Evolutionary conservation across 768 basidiomycete genomes (phyloP).

Genomic region (Mycena polygramma): DNA sequence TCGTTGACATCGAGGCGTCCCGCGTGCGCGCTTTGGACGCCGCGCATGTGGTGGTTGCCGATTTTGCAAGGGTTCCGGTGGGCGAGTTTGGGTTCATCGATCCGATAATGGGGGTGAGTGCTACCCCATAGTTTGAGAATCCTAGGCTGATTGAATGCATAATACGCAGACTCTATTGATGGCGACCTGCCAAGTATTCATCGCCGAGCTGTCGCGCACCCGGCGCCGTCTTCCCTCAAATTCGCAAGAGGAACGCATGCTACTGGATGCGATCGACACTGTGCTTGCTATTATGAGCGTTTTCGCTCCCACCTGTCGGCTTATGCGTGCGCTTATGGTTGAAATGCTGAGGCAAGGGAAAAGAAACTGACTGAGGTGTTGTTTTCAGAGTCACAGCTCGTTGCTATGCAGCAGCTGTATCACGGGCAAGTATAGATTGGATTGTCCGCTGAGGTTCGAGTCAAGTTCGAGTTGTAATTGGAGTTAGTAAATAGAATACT

Average conservation of each 20-base stretch:
- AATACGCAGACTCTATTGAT: constrained; percentile 26
- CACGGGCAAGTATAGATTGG: background rate
- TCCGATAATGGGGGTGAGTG: constrained; percentile 35
- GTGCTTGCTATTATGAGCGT: constrained; percentile 36
- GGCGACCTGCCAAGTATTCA: constrained; percentile 39
- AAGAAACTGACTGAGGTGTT: too few species aligned
- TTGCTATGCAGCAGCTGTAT: constrained; percentile 27
- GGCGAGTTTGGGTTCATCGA: constrained; percentile 26
- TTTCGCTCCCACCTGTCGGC: constrained; percentile 30
- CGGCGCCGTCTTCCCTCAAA: background rate
- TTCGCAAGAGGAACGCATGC: constrained; percentile 9
- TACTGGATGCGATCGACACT: constrained; percentile 27
- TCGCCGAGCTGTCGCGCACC: constrained; percentile 33
- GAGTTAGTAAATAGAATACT: too few species aligned
- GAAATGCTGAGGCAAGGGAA: too few species aligned
- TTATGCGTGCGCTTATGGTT: constrained; percentile 27
- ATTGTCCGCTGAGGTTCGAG: too few species aligned
- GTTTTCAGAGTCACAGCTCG: constrained; percentile 25
- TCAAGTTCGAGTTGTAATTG: too few species aligned
- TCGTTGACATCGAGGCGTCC: constrained; percentile 23
- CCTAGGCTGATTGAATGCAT: too few species aligned
- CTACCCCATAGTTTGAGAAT: background rate
- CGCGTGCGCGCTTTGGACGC: constrained; percentile 21
- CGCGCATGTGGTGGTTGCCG: constrained; percentile 21
- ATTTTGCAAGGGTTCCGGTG: background rate